A percentile compares a stretch with the other conserved stretches of the same genome.
Conservation (phyloP, 139 green algal genomes). For the Coelastrella sp. region DNA sequence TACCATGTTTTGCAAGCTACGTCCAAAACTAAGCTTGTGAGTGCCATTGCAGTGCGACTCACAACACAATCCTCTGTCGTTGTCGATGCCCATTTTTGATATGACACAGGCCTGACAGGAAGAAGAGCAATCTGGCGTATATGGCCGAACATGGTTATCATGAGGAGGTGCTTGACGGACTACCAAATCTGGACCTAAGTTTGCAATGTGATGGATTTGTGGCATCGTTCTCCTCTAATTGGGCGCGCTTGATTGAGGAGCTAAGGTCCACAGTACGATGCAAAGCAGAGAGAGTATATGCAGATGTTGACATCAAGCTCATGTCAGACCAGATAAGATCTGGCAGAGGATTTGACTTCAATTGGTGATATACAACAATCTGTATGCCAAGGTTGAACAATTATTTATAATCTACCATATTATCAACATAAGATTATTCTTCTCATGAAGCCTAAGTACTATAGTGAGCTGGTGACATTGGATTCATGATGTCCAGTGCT, state of each 20-base stretch:
- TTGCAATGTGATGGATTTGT: constrained; percentile 48
- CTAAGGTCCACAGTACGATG: constrained; percentile 51
- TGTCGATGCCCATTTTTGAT: neutral
- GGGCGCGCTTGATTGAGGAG: constrained; percentile 56
- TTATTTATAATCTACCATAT: too few species aligned
- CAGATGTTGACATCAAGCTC: constrained; percentile 35
- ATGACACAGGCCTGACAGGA: constrained; percentile 4
- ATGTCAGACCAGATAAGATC: neutral
- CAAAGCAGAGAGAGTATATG: constrained; percentile 50
- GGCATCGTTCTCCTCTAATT: constrained; percentile 56
- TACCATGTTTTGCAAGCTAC: too few species aligned
- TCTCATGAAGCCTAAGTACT: too few species aligned
- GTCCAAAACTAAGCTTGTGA: too few species aligned
- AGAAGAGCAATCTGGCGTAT: constrained; percentile 34
- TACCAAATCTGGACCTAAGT: constrained; percentile 52
- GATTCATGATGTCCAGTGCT: too few species aligned
- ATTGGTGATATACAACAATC: constrained; percentile 23
- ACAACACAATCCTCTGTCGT: too few species aligned
- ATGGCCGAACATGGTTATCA: constrained; percentile 28
- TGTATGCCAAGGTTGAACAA: too few species aligned
- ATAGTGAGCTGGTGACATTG: too few species aligned
- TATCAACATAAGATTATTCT: too few species aligned
- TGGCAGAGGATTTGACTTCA: constrained; percentile 25
- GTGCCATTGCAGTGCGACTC: too few species aligned
- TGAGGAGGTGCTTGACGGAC: constrained; percentile 47